Base-by-base conservation (phyloP, 441 rosid genomes). In the Corymbia calophylla region DNA sequence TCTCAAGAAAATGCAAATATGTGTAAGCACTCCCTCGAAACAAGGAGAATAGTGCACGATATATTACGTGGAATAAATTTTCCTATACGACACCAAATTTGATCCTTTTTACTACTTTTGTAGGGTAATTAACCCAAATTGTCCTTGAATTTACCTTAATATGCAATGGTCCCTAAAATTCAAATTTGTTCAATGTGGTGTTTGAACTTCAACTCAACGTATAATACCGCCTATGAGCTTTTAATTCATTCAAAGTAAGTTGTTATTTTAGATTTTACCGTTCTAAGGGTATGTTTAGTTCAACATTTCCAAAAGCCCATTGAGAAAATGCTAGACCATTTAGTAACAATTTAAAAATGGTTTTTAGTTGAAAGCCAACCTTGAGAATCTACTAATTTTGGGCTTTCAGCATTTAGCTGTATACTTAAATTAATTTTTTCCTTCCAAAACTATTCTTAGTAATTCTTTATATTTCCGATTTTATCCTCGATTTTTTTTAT, bases 141-240 rank as follows among this genome's bases (percentile, higher is more conserved):
- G 0, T 9, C 1, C 0, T 23, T 58, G n/a, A 58, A 58, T 58
- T 58, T 25, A 29, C 1, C 0, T 58, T 1, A 58, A 58, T 58
- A 23, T 4, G 10, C 0, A 58, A 56, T 23, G 0, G 0, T 56
- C 29, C 14, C 25, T 1, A 0, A 56, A 56, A 12, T 56, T 56
- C 3, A 56, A 58, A 58, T 9, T 58, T 23, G 6, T 58, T 23
- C 6, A 58, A 58, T 58, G 62, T 0, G 13, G 0, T 9, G 5
- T 0, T 56, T 21, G 60, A 56, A 56, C 0, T 56, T 56, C 21
- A 56, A 27, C 23, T 56, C 23, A 56, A 56, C 23, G 1, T 55
- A 25, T 1, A 55, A 55, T 55, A 55, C 5, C 1, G 9, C 21
- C 2, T 2, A 21, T 21, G 23, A 21, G 14, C 0, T 56, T 56